Conservation (phyloP, 495 filamentous ascomycete species). For the Xylaria telfairii region DNA sequence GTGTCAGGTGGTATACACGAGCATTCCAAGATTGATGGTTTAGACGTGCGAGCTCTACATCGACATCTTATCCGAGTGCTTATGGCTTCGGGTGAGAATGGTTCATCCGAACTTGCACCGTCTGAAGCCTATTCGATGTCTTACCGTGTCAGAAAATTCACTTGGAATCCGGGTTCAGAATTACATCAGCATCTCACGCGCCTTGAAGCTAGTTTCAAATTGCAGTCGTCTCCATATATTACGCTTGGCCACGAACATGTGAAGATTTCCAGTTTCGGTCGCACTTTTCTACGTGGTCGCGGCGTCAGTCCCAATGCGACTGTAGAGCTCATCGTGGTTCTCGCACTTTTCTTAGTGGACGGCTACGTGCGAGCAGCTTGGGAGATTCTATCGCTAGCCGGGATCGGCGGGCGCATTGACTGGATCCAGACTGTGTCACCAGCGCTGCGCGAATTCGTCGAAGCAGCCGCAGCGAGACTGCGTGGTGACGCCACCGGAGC, state of each 20-base stretch:
- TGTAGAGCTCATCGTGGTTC: not conserved
- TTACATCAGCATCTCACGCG: not conserved
- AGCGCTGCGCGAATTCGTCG: not conserved
- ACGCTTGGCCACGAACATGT: not conserved
- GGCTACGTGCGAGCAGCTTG: not conserved
- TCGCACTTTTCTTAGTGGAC: conserved; percentile 1
- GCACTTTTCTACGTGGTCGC: not conserved
- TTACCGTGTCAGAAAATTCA: not conserved
- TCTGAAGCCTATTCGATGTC: not conserved
- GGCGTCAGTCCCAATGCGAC: not conserved
- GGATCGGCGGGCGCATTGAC: not conserved
- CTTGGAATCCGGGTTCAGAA: not conserved
- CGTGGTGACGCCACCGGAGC: not conserved
- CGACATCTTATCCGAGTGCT: not conserved
- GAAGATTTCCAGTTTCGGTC: not conserved
- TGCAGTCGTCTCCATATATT: not conserved
- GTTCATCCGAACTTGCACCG: too few species aligned
- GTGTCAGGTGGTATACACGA: conserved; percentile 41
- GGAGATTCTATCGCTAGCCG: not conserved
- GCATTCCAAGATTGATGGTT: conserved; percentile 42
- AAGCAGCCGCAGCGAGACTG: not conserved
- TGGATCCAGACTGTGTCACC: conserved; percentile 9
- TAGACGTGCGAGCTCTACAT: not conserved
- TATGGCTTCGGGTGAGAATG: too few species aligned
- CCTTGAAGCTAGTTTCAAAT: not conserved